Percentiles rank a stretch among this genome's conserved stretches.
Evolutionary conservation across 1,284 basidiomycete species (phyloP).

Genomic region (Malassezia pachydermatis): DNA sequence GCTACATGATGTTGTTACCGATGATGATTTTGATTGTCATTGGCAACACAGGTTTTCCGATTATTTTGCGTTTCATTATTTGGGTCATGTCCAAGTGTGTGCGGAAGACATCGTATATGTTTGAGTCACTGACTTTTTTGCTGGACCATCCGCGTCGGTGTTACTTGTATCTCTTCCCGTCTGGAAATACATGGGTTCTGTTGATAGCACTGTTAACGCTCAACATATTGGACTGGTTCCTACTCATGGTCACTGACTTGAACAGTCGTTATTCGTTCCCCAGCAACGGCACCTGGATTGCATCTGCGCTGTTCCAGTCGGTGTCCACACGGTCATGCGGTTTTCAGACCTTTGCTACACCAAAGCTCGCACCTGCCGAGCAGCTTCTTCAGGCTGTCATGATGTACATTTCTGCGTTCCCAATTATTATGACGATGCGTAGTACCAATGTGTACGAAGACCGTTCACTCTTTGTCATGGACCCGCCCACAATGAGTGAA

Average conservation of each 20-base stretch:
- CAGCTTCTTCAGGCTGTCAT: conserved; percentile 64
- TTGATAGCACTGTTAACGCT: conserved; percentile 61
- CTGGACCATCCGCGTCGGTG: conserved; percentile 89
- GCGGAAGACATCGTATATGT: conserved; percentile 56
- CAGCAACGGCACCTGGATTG: conserved; percentile 55
- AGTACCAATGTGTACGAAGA: conserved; percentile 98
- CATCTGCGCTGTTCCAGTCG: conserved; percentile 49
- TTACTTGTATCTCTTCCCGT: conserved; percentile 88
- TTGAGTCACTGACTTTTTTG: conserved; percentile 79
- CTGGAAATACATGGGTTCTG: conserved; percentile 81
- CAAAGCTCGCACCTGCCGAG: conserved; percentile 68
- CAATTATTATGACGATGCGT: conserved; percentile 64
- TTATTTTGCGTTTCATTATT: conserved; percentile 46
- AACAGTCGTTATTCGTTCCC: background rate
- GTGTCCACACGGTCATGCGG: conserved; percentile 75
- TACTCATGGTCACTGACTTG: conserved; percentile 70
- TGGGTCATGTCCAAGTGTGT: conserved; percentile 65
- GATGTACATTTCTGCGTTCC: conserved; percentile 56
- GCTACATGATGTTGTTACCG: conserved; percentile 66
- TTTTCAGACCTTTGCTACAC: conserved; percentile 64
- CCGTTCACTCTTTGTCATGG: conserved; percentile 47
- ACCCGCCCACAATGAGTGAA: too few species aligned
- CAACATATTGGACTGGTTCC: conserved; percentile 64
- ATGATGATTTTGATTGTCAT: conserved; percentile 63
- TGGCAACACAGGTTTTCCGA: conserved; percentile 69